Evolutionary conservation across 2,329 filamentous ascomycete species (phyloP).

Genomic region (Pestalotiopsis sp.): DNA sequence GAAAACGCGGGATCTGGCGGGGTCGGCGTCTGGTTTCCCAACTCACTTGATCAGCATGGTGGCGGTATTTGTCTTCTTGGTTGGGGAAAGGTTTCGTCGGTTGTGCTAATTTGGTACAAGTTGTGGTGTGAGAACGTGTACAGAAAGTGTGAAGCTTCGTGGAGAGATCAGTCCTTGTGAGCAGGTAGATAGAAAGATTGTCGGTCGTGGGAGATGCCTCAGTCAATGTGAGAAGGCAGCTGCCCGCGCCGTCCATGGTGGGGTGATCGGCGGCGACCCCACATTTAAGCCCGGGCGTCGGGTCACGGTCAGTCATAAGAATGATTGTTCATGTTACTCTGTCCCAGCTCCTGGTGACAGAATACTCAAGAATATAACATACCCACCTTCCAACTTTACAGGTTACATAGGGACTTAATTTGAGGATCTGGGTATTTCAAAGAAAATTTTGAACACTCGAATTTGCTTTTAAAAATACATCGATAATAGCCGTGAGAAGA

Average conservation of each 20-base stretch:
- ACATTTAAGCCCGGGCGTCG: neutral
- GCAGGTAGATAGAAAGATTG: neutral
- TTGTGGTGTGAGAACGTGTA: neutral
- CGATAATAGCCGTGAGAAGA: neutral
- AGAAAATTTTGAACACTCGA: neutral
- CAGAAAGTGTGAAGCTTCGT: neutral
- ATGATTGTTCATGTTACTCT: neutral
- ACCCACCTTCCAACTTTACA: too few relatives aligned
- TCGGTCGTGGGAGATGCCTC: neutral
- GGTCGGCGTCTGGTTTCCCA: neutral
- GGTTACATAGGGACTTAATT: too few relatives aligned
- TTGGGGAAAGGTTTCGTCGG: neutral
- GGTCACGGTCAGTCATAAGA: neutral
- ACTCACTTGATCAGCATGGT: conserved; percentile 57
- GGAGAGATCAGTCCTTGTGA: neutral
- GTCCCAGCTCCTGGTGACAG: neutral
- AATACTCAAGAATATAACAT: neutral
- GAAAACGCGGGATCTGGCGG: neutral
- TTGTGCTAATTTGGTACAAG: neutral
- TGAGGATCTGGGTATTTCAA: too few relatives aligned
- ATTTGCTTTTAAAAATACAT: neutral
- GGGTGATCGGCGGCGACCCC: conserved; percentile 1
- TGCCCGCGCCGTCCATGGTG: conserved; percentile 12
- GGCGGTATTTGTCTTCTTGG: conserved; percentile 17
- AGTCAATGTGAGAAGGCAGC: neutral